phyloP scores from a whole-genome alignment of 495 filamentous ascomycete genomes.

The Penicillium riverlandense region DNA sequence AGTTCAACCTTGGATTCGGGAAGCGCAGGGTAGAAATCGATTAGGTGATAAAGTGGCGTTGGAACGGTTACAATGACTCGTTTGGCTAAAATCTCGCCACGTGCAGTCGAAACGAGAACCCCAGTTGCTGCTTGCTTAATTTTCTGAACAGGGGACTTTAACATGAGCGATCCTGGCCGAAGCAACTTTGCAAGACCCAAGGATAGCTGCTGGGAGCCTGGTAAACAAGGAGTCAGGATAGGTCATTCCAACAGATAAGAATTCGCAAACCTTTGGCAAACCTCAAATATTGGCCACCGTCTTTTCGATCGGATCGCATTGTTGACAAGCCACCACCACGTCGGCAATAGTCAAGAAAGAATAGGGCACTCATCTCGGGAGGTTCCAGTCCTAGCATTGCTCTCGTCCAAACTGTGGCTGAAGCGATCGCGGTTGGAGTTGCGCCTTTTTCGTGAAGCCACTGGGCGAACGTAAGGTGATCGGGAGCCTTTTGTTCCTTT shows the following conservation, averaged over 20 bases:
- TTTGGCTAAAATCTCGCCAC: slow-evolving; percentile 7
- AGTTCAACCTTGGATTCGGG: slow-evolving; percentile 10
- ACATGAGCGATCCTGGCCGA: neutral
- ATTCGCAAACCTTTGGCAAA: slow-evolving; percentile 1
- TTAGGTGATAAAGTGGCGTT: slow-evolving; percentile 17
- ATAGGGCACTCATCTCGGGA: slow-evolving; percentile 29
- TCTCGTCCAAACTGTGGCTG: slow-evolving; percentile 22
- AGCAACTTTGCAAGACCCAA: neutral
- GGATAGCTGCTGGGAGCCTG: neutral
- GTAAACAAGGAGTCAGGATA: neutral
- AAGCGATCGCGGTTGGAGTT: neutral
- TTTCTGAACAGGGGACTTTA: neutral
- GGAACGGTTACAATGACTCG: slow-evolving; percentile 27
- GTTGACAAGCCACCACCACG: slow-evolving; percentile 25
- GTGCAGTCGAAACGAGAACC: neutral
- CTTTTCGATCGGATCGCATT: slow-evolving; percentile 27
- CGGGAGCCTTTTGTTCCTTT: neutral
- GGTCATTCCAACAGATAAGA: slow-evolving; percentile 1
- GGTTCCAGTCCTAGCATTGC: slow-evolving; percentile 34
- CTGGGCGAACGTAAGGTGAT: neutral
- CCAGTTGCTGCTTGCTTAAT: neutral
- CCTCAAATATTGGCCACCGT: slow-evolving; percentile 34
- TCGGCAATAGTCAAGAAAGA: slow-evolving; percentile 37
- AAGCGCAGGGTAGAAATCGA: slow-evolving; percentile 20
- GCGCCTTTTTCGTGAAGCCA: neutral